Conservation (phyloP, 768 basidiomycete species). For the Rhodotorula diobovata region DNA sequence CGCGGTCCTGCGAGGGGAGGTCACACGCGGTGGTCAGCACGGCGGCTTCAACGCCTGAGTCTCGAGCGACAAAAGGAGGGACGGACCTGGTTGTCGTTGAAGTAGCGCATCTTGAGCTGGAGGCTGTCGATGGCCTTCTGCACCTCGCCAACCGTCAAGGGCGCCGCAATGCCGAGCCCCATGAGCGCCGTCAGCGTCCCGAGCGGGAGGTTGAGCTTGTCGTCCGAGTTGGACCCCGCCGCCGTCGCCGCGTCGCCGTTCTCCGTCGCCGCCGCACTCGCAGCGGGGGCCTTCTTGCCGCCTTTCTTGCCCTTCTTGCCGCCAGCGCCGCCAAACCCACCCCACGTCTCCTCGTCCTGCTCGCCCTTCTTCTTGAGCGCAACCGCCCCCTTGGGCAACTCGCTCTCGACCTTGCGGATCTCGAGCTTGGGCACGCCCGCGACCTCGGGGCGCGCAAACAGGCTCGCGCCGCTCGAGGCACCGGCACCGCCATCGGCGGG, state of each 20-base stretch:
- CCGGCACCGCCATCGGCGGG: slow-evolving; percentile 45
- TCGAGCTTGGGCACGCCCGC: slow-evolving; percentile 74
- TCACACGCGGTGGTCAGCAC: not conserved
- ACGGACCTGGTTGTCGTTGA: slow-evolving; percentile 79
- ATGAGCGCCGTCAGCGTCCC: slow-evolving; percentile 83
- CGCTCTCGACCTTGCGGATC: slow-evolving; percentile 66
- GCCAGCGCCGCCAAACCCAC: slow-evolving; percentile 58
- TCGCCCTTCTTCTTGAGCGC: slow-evolving; percentile 85
- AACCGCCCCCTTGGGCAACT: slow-evolving; percentile 60
- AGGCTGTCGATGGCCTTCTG: slow-evolving; percentile 81
- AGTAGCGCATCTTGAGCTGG: slow-evolving; percentile 92
- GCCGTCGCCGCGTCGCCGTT: slow-evolving; percentile 33
- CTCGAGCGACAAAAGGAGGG: too few relatives aligned
- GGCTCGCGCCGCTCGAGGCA: slow-evolving; percentile 37
- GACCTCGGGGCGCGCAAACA: slow-evolving; percentile 44
- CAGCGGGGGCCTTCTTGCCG: slow-evolving; percentile 44
- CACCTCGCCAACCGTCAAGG: slow-evolving; percentile 68
- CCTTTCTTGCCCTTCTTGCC: slow-evolving; percentile 57
- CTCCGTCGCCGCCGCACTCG: slow-evolving; percentile 46
- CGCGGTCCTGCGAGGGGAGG: slow-evolving; percentile 32
- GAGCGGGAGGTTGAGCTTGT: slow-evolving; percentile 69
- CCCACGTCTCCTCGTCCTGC: slow-evolving; percentile 76
- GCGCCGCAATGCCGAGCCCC: slow-evolving; percentile 82
- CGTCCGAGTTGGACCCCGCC: slow-evolving; percentile 28
- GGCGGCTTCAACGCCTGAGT: too few relatives aligned